Conservation (phyloP, 2,329 filamentous ascomycete genomes). For the Ophiosphaerella herpotricha region DNA sequence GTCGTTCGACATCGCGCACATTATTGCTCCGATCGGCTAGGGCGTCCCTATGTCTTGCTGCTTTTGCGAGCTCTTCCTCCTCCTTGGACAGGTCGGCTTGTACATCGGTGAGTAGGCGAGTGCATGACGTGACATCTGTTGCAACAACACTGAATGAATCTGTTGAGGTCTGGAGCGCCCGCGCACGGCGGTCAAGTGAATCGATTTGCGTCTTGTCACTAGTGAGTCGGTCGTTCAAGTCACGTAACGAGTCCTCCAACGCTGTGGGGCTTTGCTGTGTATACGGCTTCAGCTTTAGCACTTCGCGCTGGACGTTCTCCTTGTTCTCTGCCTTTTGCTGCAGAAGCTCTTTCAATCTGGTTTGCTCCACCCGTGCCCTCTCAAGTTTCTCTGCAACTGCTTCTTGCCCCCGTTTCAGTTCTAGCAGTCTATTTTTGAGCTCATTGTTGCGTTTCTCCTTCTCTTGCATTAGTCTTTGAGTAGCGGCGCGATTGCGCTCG, state of each 20-base stretch:
- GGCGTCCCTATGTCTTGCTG: conserved; percentile 80
- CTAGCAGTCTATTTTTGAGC: conserved; percentile 78
- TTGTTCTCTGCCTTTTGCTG: conserved; percentile 74
- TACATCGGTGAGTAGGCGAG: conserved; percentile 88
- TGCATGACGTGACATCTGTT: conserved; percentile 83
- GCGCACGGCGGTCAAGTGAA: conserved; percentile 80
- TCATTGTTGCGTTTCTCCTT: conserved; percentile 87
- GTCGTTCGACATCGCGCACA: conserved; percentile 87
- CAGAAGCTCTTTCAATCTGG: conserved; percentile 70
- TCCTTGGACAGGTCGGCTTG: conserved; percentile 83
- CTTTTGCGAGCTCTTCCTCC: conserved; percentile 84
- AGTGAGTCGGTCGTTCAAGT: conserved; percentile 77
- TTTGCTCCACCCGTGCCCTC: conserved; percentile 79
- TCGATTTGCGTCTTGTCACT: conserved; percentile 86
- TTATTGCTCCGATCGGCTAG: conserved; percentile 87
- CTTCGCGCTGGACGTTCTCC: conserved; percentile 78
- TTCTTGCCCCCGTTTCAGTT: conserved; percentile 81
- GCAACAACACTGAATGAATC: conserved; percentile 87
- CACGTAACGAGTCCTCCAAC: conserved; percentile 79
- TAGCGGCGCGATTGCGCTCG: conserved; percentile 75
- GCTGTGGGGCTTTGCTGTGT: conserved; percentile 85
- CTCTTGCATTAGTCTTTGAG: conserved; percentile 80
- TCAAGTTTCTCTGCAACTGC: conserved; percentile 82
- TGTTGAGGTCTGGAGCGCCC: conserved; percentile 86
- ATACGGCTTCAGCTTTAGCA: conserved; percentile 87